These are phyloP conservation scores for Aschersonia sp. DNA, from an alignment of 2,329 filamentous ascomycete genomes.

Conservation along the genomic window DNA sequence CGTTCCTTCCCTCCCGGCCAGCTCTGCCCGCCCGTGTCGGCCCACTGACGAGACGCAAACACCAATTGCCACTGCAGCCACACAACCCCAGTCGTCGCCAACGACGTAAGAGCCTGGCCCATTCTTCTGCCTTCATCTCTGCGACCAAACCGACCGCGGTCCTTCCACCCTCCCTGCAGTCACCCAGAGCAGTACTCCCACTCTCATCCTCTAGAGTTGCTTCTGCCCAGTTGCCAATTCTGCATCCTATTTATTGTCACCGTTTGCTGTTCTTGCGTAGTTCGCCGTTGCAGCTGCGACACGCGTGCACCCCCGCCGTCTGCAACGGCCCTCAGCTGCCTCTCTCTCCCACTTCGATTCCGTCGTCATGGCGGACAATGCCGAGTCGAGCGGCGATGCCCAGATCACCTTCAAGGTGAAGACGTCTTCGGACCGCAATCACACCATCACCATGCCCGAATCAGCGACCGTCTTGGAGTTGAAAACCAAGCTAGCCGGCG, in stretches of 20 bases:
- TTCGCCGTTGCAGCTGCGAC: too few relatives aligned
- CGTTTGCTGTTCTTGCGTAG: too few relatives aligned
- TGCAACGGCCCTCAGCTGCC: not conserved
- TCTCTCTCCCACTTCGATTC: not conserved
- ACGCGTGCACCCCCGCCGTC: too few relatives aligned
- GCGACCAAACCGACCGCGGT: too few relatives aligned
- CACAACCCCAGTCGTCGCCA: not conserved
- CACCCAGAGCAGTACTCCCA: too few relatives aligned
- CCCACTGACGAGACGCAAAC: not conserved
- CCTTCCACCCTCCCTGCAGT: too few relatives aligned
- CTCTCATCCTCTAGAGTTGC: too few relatives aligned
- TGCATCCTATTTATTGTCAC: too few relatives aligned
- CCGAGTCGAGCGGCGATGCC: slow-evolving; percentile 46
- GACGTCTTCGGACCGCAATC: slow-evolving; percentile 80
- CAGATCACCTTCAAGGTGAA: slow-evolving; percentile 95
- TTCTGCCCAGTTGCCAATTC: too few relatives aligned
- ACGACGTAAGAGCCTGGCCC: not conserved
- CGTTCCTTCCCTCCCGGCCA: not conserved
- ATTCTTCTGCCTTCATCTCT: not conserved
- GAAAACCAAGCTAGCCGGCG: slow-evolving; percentile 71
- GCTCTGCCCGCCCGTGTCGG: not conserved
- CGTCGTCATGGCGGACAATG: slow-evolving; percentile 48
- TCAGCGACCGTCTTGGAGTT: slow-evolving; percentile 69
- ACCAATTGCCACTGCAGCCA: not conserved
- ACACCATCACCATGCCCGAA: slow-evolving; percentile 65